Conservation (phyloP, 2,329 filamentous ascomycete species). For the Lizonia empirigonia region DNA sequence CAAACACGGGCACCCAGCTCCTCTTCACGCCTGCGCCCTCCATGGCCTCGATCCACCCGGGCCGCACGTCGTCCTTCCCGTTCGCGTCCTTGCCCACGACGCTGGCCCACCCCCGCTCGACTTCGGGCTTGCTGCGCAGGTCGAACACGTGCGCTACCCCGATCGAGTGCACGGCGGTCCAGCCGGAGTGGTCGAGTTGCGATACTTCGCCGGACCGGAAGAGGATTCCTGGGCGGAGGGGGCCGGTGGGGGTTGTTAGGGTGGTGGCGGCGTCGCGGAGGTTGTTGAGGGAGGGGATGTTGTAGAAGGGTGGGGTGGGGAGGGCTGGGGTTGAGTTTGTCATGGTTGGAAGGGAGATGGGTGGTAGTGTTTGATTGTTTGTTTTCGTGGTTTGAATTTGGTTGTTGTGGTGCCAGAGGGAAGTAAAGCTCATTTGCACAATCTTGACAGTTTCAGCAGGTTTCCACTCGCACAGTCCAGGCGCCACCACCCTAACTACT, state of each 20-base stretch:
- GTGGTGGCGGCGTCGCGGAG: constrained; percentile 42
- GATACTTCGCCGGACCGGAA: constrained; percentile 72
- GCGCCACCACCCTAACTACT: too few species aligned
- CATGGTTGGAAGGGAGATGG: constrained; percentile 6
- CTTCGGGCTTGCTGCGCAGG: constrained; percentile 67
- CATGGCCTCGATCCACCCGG: constrained; percentile 29
- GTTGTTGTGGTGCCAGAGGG: too few species aligned
- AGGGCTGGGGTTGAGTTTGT: constrained; percentile 10
- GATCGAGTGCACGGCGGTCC: constrained; percentile 48
- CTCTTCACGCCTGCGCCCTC: constrained; percentile 53
- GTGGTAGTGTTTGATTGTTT: background rate
- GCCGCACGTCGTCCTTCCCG: constrained; percentile 43
- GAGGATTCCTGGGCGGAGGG: constrained; percentile 59
- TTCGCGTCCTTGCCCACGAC: constrained; percentile 40
- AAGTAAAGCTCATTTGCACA: too few species aligned
- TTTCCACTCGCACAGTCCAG: too few species aligned
- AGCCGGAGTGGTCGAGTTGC: constrained; percentile 27
- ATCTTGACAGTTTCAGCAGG: too few species aligned
- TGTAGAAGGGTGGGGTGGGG: constrained; percentile 43
- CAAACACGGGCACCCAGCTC: constrained; percentile 69
- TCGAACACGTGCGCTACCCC: constrained; percentile 72
- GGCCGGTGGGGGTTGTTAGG: constrained; percentile 39
- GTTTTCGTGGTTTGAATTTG: background rate
- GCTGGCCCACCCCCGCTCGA: constrained; percentile 50
- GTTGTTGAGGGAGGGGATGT: constrained; percentile 42